Percentiles rank a stretch among this genome's conserved stretches.
Evolutionary conservation across 2,329 filamentous ascomycete species (phyloP).

Genomic region (Zarea fungicola): DNA sequence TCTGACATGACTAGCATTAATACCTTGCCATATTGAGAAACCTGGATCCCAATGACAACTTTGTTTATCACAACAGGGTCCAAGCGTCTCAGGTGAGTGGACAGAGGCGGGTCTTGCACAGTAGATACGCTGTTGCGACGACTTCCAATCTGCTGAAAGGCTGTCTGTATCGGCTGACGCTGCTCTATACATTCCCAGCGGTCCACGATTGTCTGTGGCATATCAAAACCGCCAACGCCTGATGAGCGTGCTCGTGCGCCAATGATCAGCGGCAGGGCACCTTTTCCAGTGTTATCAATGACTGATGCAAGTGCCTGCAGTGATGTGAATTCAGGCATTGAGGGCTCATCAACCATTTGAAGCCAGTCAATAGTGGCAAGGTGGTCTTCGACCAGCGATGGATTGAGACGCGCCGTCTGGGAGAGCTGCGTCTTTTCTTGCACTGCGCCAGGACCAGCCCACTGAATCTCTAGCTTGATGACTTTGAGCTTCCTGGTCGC

Average conservation of each 20-base stretch:
- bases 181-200: constrained; percentile 76
- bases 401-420: constrained; percentile 42
- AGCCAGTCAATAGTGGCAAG: constrained; percentile 55
- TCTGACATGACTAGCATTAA: constrained; percentile 73
- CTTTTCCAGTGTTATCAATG: constrained; percentile 53
- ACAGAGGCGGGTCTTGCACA: constrained; percentile 23
- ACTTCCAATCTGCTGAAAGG: constrained; percentile 68
- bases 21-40: constrained; percentile 65
- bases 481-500: constrained; percentile 67
- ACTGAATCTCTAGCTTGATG: constrained; percentile 68
- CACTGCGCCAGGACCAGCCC: constrained; percentile 54
- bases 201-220: constrained; percentile 68
- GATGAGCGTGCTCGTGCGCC: constrained; percentile 63
- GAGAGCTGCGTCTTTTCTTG: constrained; percentile 49
- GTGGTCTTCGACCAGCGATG: constrained; percentile 50
- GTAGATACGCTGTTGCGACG: constrained; percentile 50
- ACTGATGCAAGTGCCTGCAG: constrained; percentile 67
- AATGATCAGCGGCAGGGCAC: constrained; percentile 58
- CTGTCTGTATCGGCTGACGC: constrained; percentile 62
- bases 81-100: constrained; percentile 52
- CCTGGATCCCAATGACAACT: constrained; percentile 62
- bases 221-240: constrained; percentile 52
- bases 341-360: constrained; percentile 44
- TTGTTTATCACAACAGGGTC: constrained; percentile 68
- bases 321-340: constrained; percentile 63